phyloP scores from a whole-genome alignment of 495 filamentous ascomycete species.

The Pseudomonodictys pantanalensis region DNA sequence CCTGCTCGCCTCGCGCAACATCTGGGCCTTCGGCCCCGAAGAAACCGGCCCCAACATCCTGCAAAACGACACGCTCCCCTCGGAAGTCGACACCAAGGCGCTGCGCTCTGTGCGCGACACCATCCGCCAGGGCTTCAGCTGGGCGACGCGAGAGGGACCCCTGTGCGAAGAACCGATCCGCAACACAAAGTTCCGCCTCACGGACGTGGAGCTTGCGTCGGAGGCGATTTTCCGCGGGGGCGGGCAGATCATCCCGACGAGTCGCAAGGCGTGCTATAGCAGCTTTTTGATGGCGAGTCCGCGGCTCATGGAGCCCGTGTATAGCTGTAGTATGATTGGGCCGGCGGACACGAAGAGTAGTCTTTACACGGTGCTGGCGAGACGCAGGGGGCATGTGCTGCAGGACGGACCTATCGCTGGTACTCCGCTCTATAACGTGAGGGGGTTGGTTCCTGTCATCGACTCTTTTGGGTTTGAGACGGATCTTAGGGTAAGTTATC shows the following conservation, averaged over 20 bases:
- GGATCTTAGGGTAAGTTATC: conserved; percentile 61
- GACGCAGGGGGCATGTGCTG: conserved; percentile 87
- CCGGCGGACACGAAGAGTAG: conserved; percentile 85
- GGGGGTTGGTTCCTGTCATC: conserved; percentile 88
- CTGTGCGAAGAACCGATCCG: conserved; percentile 98
- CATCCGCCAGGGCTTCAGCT: conserved; percentile 91
- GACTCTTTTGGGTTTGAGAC: conserved; percentile 98
- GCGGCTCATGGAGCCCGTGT: conserved; percentile 92
- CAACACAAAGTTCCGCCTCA: conserved; percentile 92
- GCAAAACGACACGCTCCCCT: conserved; percentile 91
- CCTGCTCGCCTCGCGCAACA: conserved; percentile 85
- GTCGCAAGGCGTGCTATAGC: conserved; percentile 85
- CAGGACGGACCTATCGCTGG: conserved; percentile 91
- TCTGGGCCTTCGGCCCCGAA: conserved; percentile 98
- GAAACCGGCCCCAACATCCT: conserved; percentile 94
- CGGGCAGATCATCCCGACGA: conserved; percentile 94
- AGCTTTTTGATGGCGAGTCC: conserved; percentile 97
- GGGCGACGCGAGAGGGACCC: conserved; percentile 92
- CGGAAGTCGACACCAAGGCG: conserved; percentile 84
- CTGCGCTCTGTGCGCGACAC: conserved; percentile 85
- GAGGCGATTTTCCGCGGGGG: conserved; percentile 93
- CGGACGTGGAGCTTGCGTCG: conserved; percentile 79
- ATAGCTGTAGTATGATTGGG: conserved; percentile 86
- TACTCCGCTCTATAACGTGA: conserved; percentile 86
- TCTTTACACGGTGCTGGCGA: conserved; percentile 86